A percentile compares a stretch with the other conserved stretches of the same genome.
phyloP scores from a whole-genome alignment of 148 eudicot species.

The Rhododendron ovatum region DNA sequence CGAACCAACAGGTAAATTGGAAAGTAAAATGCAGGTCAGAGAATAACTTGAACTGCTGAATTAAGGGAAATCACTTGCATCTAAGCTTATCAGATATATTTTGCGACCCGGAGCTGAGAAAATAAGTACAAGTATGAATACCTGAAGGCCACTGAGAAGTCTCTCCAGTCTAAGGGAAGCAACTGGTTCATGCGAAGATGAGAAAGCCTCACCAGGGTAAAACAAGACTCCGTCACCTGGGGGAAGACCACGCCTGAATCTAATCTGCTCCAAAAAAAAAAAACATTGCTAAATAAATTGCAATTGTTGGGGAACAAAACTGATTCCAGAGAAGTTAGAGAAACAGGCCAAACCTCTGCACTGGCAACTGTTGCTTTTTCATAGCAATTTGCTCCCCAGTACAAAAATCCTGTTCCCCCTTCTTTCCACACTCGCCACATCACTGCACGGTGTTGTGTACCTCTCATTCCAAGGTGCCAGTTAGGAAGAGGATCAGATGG shows the following conservation, averaged over 20 bases:
- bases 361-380: constrained; percentile 88
- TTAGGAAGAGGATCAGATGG: constrained; percentile 99
- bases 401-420: constrained; percentile 97
- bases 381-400: constrained; percentile 99
- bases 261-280: constrained; percentile 40
- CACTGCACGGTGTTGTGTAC: constrained; percentile 97
- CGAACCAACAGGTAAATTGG: not conserved
- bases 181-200: constrained; percentile 81
- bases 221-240: constrained; percentile 97
- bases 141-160: constrained; percentile 96
- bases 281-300: not conserved
- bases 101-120: not conserved
- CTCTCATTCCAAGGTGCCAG: constrained; percentile 99
- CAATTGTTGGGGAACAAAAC: not conserved
- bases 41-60: not conserved
- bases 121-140: constrained; percentile 13
- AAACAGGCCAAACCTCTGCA: constrained; percentile 61
- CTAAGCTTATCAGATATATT: not conserved
- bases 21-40: not conserved
- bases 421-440: constrained; percentile 99
- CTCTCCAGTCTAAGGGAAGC: constrained; percentile 93
- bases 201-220: constrained; percentile 96
- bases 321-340: not conserved
- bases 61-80: not conserved
- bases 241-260: constrained; percentile 96